Evolutionary conservation across 441 rosid species (phyloP), one percentile per base, ranked within the genome.

Genomic region (Corymbia calophylla): DNA sequence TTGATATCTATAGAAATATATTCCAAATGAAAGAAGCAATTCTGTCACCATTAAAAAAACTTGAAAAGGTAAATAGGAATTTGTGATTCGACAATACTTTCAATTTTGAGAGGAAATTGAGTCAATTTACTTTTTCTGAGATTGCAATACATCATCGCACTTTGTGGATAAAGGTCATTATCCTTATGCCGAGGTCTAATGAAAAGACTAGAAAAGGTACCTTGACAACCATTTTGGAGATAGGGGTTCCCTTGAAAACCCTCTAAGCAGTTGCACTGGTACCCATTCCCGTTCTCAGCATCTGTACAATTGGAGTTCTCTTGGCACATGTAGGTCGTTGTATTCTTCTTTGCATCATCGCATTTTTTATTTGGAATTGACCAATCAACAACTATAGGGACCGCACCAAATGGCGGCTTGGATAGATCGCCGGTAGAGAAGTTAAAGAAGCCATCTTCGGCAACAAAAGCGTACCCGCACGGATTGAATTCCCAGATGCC

Each of bases 161-260:
- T 53, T 53, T 53, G 17, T 53, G 18, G 18, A 19, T 17, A 19
- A 53, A 9, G 54, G 8, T 53, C 2, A 0, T 16, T 53, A 53
- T 53, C 55, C 55, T 53, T 53, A 39, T 39, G 44, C 44, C 44
- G 44, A 39, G 44, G 44, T 39, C n/a, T 90, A 91, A 86, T 5
- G 56, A 32, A 60, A 60, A 60, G 31, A 60, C 66, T 0, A 0
- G 23, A 3, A 2, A 44, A 55, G 31, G 16, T 92, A 94, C 94
- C 94, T 92, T 21, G 86, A 85, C 96, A 94, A 9, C 93, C 92
- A 3, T 54, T 32, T 7, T 90, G 55, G 2, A 92, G 89, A 81
- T 93, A 93, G 3, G 95, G 95, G 77, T 92, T 93, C 32, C 96
- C 96, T 51, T 91, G 86, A 87, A 88, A 94, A 35, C 94, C 94